Evolutionary conservation across 148 eudicot species (phyloP).

Genomic region (Heliosperma pusillum): DNA sequence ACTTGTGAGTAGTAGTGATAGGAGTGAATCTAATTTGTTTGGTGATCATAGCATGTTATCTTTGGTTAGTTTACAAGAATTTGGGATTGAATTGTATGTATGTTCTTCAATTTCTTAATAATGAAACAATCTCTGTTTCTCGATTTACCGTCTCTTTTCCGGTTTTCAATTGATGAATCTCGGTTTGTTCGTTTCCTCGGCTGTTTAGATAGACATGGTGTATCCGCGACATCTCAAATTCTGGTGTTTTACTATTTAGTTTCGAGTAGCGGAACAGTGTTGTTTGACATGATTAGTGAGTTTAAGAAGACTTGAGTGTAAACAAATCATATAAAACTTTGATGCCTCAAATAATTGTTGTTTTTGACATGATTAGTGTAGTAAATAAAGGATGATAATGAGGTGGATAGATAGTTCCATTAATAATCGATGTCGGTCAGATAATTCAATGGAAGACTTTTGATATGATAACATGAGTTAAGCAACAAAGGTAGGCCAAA

Average conservation of each 20-base stretch:
- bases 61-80: constrained; percentile 48
- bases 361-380: too few species aligned
- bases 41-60: constrained; percentile 34
- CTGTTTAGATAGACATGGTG: too few species aligned
- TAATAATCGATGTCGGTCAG: constrained; percentile 23
- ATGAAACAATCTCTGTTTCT: constrained; percentile 19
- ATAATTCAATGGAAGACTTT: constrained; percentile 9
- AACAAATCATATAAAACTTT: too few species aligned
- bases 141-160: background rate
- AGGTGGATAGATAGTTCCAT: constrained; percentile 5
- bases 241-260: too few species aligned
- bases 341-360: too few species aligned
- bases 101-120: constrained; percentile 17
- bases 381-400: too few species aligned
- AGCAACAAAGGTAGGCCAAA: constrained; percentile 17
- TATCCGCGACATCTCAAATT: too few species aligned
- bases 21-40: constrained; percentile 28
- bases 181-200: too few species aligned
- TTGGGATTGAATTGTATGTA: constrained; percentile 31
- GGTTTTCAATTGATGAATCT: background rate
- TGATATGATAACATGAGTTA: too few species aligned
- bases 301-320: too few species aligned
- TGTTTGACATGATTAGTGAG: too few species aligned
- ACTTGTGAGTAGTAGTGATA: constrained; percentile 38
- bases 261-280: too few species aligned